Evolutionary conservation across 2,329 filamentous ascomycete genomes (phyloP).

Genomic region (Dothideomycetes sp.): DNA sequence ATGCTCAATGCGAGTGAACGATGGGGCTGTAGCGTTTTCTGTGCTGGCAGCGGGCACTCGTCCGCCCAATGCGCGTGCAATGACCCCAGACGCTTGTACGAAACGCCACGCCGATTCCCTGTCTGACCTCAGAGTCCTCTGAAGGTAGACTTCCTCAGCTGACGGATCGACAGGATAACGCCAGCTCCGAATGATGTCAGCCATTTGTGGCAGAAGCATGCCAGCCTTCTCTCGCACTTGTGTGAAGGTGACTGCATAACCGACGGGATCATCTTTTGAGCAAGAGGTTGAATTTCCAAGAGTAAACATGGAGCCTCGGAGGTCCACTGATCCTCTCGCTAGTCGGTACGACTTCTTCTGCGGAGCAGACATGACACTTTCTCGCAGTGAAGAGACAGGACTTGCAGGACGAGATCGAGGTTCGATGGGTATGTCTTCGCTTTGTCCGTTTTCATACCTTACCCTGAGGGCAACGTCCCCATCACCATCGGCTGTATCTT

Average conservation of each 20-base stretch:
- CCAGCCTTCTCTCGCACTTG: constrained; percentile 28
- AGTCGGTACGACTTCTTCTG: constrained; percentile 48
- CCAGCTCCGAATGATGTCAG: constrained; percentile 48
- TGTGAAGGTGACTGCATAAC: constrained; percentile 36
- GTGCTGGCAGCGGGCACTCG: constrained; percentile 35
- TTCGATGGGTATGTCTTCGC: constrained; percentile 47
- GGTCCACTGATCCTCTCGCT: constrained; percentile 44
- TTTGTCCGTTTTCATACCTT: constrained; percentile 51
- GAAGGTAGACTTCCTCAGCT: constrained; percentile 42
- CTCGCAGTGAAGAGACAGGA: constrained; percentile 14
- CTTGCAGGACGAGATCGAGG: constrained; percentile 19
- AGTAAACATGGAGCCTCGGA: constrained; percentile 48
- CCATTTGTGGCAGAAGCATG: constrained; percentile 45
- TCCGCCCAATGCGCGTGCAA: constrained; percentile 49
- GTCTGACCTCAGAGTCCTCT: constrained; percentile 47
- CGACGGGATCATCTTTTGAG: constrained; percentile 20
- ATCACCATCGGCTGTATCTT: constrained; percentile 21
- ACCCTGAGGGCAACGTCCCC: constrained; percentile 44
- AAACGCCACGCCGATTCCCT: constrained; percentile 51
- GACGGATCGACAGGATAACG: constrained; percentile 50
- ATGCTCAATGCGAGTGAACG: constrained; percentile 41
- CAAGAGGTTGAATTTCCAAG: constrained; percentile 24
- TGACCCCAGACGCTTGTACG: constrained; percentile 51
- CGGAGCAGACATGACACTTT: constrained; percentile 37
- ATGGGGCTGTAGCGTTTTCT: constrained; percentile 20